These are phyloP conservation scores for Leccinum fuscescens DNA, from an alignment of 1,284 basidiomycete species.

Conservation along the genomic window DNA sequence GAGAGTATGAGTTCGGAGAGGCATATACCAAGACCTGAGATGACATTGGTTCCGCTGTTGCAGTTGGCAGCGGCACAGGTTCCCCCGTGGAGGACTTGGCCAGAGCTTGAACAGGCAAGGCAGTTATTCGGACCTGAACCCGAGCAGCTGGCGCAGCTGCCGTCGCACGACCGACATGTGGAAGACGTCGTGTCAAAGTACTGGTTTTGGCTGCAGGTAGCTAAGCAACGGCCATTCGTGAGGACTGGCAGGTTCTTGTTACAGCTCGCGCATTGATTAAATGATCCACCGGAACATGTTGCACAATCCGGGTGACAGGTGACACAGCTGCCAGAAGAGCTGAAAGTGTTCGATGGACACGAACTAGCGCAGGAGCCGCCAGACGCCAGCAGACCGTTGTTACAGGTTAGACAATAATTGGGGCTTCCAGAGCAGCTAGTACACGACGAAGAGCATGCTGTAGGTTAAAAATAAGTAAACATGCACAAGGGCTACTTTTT, in stretches of 20 bases:
- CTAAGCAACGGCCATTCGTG: slow-evolving; percentile 68
- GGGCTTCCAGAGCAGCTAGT: slow-evolving; percentile 63
- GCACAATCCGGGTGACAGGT: slow-evolving; percentile 80
- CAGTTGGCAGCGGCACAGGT: slow-evolving; percentile 64
- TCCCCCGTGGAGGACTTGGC: slow-evolving; percentile 60
- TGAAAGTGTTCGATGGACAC: slow-evolving; percentile 71
- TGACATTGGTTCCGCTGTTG: slow-evolving; percentile 47
- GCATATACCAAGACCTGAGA: slow-evolving; percentile 73
- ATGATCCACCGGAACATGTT: slow-evolving; percentile 67
- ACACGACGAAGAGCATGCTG: slow-evolving; percentile 75
- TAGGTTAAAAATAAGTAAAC: slow-evolving; percentile 20
- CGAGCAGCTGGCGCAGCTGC: slow-evolving; percentile 71
- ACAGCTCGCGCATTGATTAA: slow-evolving; percentile 76
- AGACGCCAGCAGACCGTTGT: slow-evolving; percentile 60
- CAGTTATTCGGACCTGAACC: slow-evolving; percentile 63
- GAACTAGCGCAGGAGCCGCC: slow-evolving; percentile 68
- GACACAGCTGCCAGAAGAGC: slow-evolving; percentile 61
- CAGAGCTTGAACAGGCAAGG: slow-evolving; percentile 66
- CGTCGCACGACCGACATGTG: slow-evolving; percentile 68
- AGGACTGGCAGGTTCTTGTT: slow-evolving; percentile 66
- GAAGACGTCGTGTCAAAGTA: slow-evolving; percentile 67
- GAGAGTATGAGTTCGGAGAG: slow-evolving; percentile 63
- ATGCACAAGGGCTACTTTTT: slow-evolving; percentile 5
- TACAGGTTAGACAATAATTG: slow-evolving; percentile 71
- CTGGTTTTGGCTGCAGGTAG: slow-evolving; percentile 68